Evolutionary conservation across 1,284 basidiomycete species (phyloP), one percentile per base, ranked within the genome.

Genomic region (Gastroboletus turbinatus): DNA sequence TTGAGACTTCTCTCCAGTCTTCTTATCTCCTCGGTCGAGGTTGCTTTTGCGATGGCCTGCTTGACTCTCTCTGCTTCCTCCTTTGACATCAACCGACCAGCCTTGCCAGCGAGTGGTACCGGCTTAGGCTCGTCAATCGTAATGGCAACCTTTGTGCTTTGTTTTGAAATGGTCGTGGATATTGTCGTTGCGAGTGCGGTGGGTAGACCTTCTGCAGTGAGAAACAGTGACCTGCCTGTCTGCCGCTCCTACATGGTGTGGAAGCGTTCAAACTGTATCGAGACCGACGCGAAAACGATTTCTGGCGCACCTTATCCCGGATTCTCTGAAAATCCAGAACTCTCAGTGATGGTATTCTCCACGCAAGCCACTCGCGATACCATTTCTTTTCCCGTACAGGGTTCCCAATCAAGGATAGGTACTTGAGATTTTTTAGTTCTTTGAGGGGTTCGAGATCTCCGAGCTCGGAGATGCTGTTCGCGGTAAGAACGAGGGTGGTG

Each of bases 301-400:
- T 72, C 68, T 71, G 67, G 74, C 89, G 77, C 76, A 94, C 92
- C 83, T 94, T 92, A 73, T 98, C 94, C 74, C 93, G 92, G 70
- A 99, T 91, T 74, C 96, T 87, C 79, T 93, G 88, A 76, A 92
- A 99, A 82, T 99, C 97, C 68, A 99, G 83, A 72, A 96, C 92
- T 80, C 96, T 88, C 68, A 99, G 83, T 68, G 82, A 79, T 73
- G 87, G 84, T 78, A 90, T 78, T 78, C 87, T 84, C 82, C 84
- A 90, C 67, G 89, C 85, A 78, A 94, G 86, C 88, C 94, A 99
- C 77, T 93, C 92, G 74, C 94, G 87, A 80, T 99, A 99, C 83
- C 94, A 94, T 83, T 96, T 92, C 79, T 92, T 92, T 76, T 95
- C 87, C 65, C 84, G 80, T 21, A 98, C 91, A 23, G 96, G 95